phyloP scores from a whole-genome alignment of 768 basidiomycete genomes.

The Hygrocybe coccinea region DNA sequence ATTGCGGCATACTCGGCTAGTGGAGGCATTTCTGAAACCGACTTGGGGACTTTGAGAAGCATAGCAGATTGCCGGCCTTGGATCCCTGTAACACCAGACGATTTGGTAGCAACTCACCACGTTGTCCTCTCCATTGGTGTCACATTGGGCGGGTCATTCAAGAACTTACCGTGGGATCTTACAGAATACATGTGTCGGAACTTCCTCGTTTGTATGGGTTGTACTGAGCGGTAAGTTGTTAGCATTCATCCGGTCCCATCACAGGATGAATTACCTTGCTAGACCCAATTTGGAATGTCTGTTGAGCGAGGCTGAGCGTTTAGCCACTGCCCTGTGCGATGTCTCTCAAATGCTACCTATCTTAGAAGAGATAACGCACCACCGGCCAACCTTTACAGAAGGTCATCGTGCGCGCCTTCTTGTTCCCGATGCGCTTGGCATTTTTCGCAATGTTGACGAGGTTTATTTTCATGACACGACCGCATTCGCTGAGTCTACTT shows the following conservation, averaged over 20 bases:
- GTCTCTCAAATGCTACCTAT: no score
- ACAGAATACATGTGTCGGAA: no score
- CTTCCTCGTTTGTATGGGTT: no score
- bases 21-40: slow-evolving; percentile 27
- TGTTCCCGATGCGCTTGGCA: slow-evolving; percentile 31
- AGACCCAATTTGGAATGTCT: no score
- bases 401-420: slow-evolving; percentile 24
- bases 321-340: no score
- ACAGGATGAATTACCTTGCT: no score
- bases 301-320: no score
- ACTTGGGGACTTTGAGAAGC: slow-evolving; percentile 10
- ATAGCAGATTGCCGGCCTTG: slow-evolving; percentile 23
- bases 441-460: slow-evolving; percentile 25
- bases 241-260: no score
- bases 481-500: slow-evolving; percentile 21
- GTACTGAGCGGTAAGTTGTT: no score
- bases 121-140: slow-evolving; percentile 18
- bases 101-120: slow-evolving; percentile 16
- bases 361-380: no score
- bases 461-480: slow-evolving; percentile 41
- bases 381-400: slow-evolving; percentile 2
- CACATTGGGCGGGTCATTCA: slow-evolving; percentile 5
- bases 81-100: slow-evolving; percentile 30
- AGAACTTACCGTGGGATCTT: no score
- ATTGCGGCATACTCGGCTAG: not conserved